Evolutionary conservation across 306 rosid genomes (phyloP).

Genomic region (Quercus gilva): DNA sequence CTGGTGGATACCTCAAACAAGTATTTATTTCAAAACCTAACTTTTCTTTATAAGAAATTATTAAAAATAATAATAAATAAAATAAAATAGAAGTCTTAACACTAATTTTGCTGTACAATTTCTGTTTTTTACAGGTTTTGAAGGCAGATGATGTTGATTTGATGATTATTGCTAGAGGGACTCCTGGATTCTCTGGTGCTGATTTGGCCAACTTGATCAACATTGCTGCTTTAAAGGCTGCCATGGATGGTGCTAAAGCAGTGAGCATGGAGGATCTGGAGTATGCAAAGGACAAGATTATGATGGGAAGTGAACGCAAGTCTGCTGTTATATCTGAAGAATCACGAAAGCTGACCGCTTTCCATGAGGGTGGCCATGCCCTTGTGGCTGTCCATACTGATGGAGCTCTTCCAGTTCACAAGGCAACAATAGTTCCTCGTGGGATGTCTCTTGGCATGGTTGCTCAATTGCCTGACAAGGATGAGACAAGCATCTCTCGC

Average conservation of each 20-base stretch:
- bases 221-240: conserved; percentile 86
- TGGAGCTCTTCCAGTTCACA: conserved; percentile 85
- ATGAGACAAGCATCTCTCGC: conserved; percentile 62
- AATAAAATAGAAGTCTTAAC: background rate
- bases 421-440: conserved; percentile 92
- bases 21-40: background rate
- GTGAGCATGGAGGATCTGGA: conserved; percentile 86
- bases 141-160: conserved; percentile 84
- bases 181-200: conserved; percentile 91
- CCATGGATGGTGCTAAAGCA: conserved; percentile 83
- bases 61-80: background rate
- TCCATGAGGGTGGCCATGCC: conserved; percentile 94
- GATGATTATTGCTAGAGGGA: conserved; percentile 77
- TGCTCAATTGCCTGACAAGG: conserved; percentile 71
- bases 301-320: conserved; percentile 96
- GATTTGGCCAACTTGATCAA: conserved; percentile 91
- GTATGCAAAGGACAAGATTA: conserved; percentile 80
- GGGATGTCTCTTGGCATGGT: conserved; percentile 95
- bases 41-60: background rate
- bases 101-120: conserved; percentile 6
- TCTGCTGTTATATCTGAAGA: conserved; percentile 80
- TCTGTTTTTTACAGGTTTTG: conserved; percentile 45
- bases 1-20: no score
- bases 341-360: conserved; percentile 64
- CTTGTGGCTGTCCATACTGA: conserved; percentile 85